Conservation (phyloP, 768 basidiomycete genomes). For the Termitomyces sp. region DNA sequence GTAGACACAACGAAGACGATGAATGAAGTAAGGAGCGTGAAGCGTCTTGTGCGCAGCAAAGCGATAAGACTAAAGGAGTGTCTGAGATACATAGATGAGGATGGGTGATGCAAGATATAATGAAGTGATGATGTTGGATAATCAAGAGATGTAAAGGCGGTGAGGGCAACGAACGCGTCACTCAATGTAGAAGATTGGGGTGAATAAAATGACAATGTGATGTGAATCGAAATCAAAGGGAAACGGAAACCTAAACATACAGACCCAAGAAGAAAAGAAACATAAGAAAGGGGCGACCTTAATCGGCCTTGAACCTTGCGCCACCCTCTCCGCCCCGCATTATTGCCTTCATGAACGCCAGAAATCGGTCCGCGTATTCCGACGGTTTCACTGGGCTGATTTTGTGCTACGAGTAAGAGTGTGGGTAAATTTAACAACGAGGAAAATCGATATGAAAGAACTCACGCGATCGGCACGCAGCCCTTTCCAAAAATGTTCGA, state of each 20-base stretch:
- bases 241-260: not conserved
- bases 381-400: conserved; percentile 89
- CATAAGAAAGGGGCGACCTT: conserved; percentile 1
- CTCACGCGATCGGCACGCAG: conserved; percentile 80
- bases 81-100: not conserved
- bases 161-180: not conserved
- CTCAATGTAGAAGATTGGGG: not conserved
- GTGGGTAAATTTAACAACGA: conserved; percentile 3
- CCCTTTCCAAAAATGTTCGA: conserved; percentile 93
- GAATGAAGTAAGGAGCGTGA: conserved; percentile 8
- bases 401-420: conserved; percentile 57
- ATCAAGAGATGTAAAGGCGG: not conserved
- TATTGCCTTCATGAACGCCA: conserved; percentile 76
- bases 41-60: conserved; percentile 2
- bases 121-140: not conserved
- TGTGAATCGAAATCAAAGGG: not conserved
- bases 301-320: conserved; percentile 34
- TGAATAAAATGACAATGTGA: not conserved
- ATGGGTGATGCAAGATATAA: not conserved
- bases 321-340: conserved; percentile 79
- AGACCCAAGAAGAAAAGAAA: not conserved
- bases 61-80: conserved; percentile 8
- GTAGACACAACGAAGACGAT: not conserved
- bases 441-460: conserved; percentile 15
- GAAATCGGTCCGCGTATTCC: conserved; percentile 89